Evolutionary conservation across 2,329 filamentous ascomycete genomes (phyloP), one percentile per base, ranked within the genome.

Genomic region (Coniochaeta sp.): DNA sequence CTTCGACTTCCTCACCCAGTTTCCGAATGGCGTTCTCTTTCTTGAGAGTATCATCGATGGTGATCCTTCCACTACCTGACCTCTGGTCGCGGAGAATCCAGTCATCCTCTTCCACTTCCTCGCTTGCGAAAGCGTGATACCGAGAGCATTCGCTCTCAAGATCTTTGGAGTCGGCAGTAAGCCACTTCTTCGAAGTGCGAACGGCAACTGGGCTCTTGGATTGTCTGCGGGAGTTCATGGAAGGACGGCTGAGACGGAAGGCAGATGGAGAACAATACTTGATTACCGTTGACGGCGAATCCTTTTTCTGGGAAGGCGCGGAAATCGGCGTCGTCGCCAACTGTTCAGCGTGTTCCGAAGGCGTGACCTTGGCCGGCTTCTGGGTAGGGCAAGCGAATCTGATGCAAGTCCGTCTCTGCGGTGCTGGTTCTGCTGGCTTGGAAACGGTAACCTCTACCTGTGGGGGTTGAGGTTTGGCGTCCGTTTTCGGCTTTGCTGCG

Each of bases 121-220:
- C 91, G 64, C 87, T 91, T 40, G 89, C 92, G 66, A 97, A 97
- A 62, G 96, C 92, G 65, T 96, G 89, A 64, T 96, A 97, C 48
- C 73, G 82, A 64, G 72, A 83, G 24, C 76, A 75, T 56, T 85
- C 80, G 35, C 72, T 73, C 32, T 71, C 69, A 40, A 82, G 62
- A 48, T 82, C 79, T 31, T 64, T 70, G 5, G 72, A 71, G 52
- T 75, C 69, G 14, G 76, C 78, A 7, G 72, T 75, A 13, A 82
- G 66, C 58, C 75, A 82, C 57, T 73, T 77, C 55, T 68, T 70
- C 27, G 65, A 63, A 13, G 47, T 24, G 28, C 71, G 67, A 31
- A 63, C 56, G 3, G 67, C 63, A 3, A 65, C 64, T 3, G 70
- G 70, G 51, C 67, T 74, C 50, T 66, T 65, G 1, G 70, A 67